Conservation (phyloP, 495 filamentous ascomycete species). For the Corynascus novoguineensis region DNA sequence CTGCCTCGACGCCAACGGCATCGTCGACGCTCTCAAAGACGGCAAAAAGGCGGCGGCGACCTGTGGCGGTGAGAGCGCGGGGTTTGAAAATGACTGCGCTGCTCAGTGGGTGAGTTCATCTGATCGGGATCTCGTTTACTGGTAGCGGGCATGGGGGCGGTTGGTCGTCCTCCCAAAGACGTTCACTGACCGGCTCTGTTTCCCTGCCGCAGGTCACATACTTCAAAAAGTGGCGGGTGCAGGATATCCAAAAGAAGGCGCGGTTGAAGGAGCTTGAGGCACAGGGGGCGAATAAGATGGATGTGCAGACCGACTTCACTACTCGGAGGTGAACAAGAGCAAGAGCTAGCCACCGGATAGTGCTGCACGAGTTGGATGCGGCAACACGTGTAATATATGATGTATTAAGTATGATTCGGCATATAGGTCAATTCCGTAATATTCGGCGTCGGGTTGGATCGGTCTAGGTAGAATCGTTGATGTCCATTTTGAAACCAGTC, state of each 20-base stretch:
- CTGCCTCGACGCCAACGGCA: conserved; percentile 74
- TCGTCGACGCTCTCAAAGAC: conserved; percentile 78
- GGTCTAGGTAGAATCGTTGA: not conserved
- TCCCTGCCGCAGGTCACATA: conserved; percentile 68
- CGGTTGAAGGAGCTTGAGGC: conserved; percentile 71
- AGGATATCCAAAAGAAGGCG: conserved; percentile 78
- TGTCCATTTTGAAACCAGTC: not conserved
- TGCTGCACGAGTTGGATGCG: not conserved
- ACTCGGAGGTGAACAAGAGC: conserved; percentile 20
- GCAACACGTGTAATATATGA: conserved; percentile 2
- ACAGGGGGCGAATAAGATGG: conserved; percentile 67
- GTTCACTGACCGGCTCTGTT: too few species aligned
- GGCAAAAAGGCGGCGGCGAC: conserved; percentile 54
- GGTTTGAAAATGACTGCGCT: conserved; percentile 72
- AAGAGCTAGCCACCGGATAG: too few species aligned
- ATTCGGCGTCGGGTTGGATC: not conserved
- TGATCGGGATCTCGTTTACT: too few species aligned
- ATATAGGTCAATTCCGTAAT: not conserved
- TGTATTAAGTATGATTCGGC: not conserved
- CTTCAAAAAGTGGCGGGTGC: conserved; percentile 92
- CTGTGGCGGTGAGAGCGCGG: conserved; percentile 60
- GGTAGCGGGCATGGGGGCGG: too few species aligned
- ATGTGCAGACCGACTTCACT: conserved; percentile 28
- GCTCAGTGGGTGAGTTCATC: conserved; percentile 25
- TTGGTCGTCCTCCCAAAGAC: too few species aligned